These are phyloP conservation scores for Fusarium pininemorale DNA, from an alignment of 2,329 filamentous ascomycete genomes.

Conservation along the genomic window DNA sequence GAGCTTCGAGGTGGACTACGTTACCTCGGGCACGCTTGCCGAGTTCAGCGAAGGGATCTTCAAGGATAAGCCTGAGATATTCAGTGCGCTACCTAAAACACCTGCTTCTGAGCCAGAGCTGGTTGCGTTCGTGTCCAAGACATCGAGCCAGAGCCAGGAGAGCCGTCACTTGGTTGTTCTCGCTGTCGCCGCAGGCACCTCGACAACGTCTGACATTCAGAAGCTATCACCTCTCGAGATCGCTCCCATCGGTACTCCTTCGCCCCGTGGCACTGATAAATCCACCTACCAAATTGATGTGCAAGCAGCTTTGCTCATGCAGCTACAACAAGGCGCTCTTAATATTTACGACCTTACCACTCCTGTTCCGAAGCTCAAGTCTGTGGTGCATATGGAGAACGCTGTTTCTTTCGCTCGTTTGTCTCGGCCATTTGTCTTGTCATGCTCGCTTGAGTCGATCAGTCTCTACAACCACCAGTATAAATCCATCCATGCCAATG, in stretches of 20 bases:
- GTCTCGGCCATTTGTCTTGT: slow-evolving; percentile 72
- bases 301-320: slow-evolving; percentile 70
- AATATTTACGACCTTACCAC: slow-evolving; percentile 71
- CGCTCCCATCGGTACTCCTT: slow-evolving; percentile 47
- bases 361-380: slow-evolving; percentile 68
- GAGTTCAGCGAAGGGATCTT: slow-evolving; percentile 66
- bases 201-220: slow-evolving; percentile 43
- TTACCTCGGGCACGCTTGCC: slow-evolving; percentile 54
- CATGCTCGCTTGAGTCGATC: slow-evolving; percentile 65
- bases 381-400: slow-evolving; percentile 60
- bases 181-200: slow-evolving; percentile 43
- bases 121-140: slow-evolving; percentile 60
- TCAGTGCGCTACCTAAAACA: slow-evolving; percentile 61
- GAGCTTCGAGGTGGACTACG: slow-evolving; percentile 60
- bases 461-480: slow-evolving; percentile 76
- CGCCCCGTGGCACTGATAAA: slow-evolving; percentile 15
- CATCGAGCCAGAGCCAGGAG: slow-evolving; percentile 42
- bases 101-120: slow-evolving; percentile 60
- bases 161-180: slow-evolving; percentile 47
- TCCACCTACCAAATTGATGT: slow-evolving; percentile 66
- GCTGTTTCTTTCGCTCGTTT: slow-evolving; percentile 72
- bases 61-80: slow-evolving; percentile 62
- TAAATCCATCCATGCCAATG: slow-evolving; percentile 65
- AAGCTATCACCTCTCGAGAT: slow-evolving; percentile 53
- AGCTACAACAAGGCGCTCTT: slow-evolving; percentile 63